Percentiles rank a stretch among this genome's conserved stretches.
Conservation (phyloP, 1,284 basidiomycete species). For the Xerocomus amazonicus region DNA sequence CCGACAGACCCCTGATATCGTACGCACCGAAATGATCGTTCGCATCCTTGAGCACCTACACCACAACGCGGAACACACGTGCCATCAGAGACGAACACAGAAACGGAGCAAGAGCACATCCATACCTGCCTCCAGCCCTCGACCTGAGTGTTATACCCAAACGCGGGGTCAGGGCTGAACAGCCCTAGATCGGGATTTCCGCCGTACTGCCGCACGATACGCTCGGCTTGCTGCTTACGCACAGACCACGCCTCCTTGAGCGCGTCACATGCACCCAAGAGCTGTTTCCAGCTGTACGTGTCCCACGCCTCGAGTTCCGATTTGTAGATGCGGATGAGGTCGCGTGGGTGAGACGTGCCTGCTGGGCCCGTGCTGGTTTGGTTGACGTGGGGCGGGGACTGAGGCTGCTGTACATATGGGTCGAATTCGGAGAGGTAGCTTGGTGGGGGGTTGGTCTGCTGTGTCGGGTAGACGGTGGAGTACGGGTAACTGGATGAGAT, state of each 20-base stretch:
- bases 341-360: constrained; percentile 50
- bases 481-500: constrained; percentile 17
- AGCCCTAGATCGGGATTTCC: constrained; percentile 21
- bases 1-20: background rate
- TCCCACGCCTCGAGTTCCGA: constrained; percentile 58
- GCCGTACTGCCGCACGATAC: constrained; percentile 40
- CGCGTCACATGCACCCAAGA: constrained; percentile 47
- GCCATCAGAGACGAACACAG: background rate
- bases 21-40: constrained; percentile 45
- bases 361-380: constrained; percentile 9
- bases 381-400: constrained; percentile 6
- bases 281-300: constrained; percentile 53
- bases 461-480: constrained; percentile 13
- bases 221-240: constrained; percentile 46
- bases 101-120: background rate
- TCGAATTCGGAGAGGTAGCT: constrained; percentile 51
- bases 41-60: constrained; percentile 51
- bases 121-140: constrained; percentile 45
- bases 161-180: constrained; percentile 25
- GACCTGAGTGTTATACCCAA: constrained; percentile 37
- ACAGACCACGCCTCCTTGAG: constrained; percentile 51
- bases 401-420: constrained; percentile 38
- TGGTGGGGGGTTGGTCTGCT: constrained; percentile 35
- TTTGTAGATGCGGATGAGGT: constrained; percentile 53
- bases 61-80: background rate